Base-by-base conservation (phyloP, 192 early-diverging fungal genomes). In the Linnemannia hyalina region DNA sequence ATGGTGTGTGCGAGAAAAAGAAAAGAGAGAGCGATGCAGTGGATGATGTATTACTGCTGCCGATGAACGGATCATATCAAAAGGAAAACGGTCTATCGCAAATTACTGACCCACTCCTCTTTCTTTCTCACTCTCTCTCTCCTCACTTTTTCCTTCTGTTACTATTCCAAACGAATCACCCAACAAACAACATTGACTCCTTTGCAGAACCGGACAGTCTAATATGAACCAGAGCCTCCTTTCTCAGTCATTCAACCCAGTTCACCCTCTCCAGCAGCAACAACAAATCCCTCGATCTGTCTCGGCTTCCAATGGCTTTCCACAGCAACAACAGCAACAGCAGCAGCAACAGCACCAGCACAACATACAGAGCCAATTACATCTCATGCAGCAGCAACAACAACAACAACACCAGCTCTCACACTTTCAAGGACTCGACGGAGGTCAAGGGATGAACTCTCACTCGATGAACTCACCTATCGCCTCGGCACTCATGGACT, bases 251-350 rank as follows among this genome's bases (percentile, higher is more conserved):
- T 81, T 74, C 55, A 54, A 35, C 49, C 36, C 75, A 44, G 32
- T 86, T 20, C 79, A 86, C 40, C 83, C 84, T 47, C 49, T 81
- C 0, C 84, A 65, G 23, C 60, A 85, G 74, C 83, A 85, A 44
- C 83, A 80, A 32, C 83, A 85, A 10, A 76, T 44, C 80, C 8
- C 55, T 55, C 72, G 60, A 38, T 57, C 71, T 22, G 55, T 47
- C 23, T 71, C 42, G 42, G 69, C 36, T 22, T 68, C 75, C n/a
- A 44, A 29, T 36, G n/a, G 42, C 10, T 52, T 63, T 26, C 35
- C 60, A 23, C 82, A 78, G 63, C 74, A 76, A 29, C 76, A 74
- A 9, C 70, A 60, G 23, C 80, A 52, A 38, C 74, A 75, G 35
- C 72, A 75, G 16, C 78, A 77, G 18, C 82, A 78, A n/a, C 57